A percentile compares a stretch with the other conserved stretches of the same genome.
phyloP scores from a whole-genome alignment of 2,329 filamentous ascomycete species.

The Trichoderma gracile region DNA sequence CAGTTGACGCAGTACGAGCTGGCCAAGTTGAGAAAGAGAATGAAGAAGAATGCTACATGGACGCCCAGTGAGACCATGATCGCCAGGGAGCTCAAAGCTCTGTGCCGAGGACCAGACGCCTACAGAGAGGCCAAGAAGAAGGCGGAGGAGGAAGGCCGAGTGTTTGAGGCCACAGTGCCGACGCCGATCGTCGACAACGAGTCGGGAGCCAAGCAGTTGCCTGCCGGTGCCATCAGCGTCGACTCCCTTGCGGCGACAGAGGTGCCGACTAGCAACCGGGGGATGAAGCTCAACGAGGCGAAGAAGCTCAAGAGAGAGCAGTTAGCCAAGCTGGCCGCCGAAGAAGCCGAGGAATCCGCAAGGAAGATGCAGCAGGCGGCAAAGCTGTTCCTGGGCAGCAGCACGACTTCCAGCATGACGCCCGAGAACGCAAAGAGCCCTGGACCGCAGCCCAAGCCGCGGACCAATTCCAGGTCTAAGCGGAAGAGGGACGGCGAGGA shows the following conservation, averaged over 20 bases:
- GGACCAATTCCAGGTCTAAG: slow-evolving; percentile 43
- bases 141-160: slow-evolving; percentile 64
- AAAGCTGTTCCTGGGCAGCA: slow-evolving; percentile 46
- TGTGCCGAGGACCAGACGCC: slow-evolving; percentile 66
- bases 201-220: slow-evolving; percentile 54
- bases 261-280: slow-evolving; percentile 66
- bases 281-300: slow-evolving; percentile 76
- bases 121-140: slow-evolving; percentile 62
- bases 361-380: slow-evolving; percentile 54
- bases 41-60: slow-evolving; percentile 92
- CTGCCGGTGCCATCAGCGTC: slow-evolving; percentile 60
- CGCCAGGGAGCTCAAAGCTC: slow-evolving; percentile 69
- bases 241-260: slow-evolving; percentile 61
- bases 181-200: slow-evolving; percentile 48
- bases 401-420: slow-evolving; percentile 34
- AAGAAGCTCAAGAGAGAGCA: slow-evolving; percentile 72
- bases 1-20: slow-evolving; percentile 66
- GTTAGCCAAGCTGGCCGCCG: slow-evolving; percentile 60
- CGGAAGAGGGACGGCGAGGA: slow-evolving; percentile 47
- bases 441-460: slow-evolving; percentile 34
- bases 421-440: slow-evolving; percentile 30
- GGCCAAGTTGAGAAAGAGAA: slow-evolving; percentile 72
- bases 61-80: slow-evolving; percentile 85
- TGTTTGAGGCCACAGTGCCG: slow-evolving; percentile 53
- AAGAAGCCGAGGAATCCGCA: slow-evolving; percentile 61